Evolutionary conservation across 345 rosid species (phyloP).

Genomic region (Ceriops decandra): DNA sequence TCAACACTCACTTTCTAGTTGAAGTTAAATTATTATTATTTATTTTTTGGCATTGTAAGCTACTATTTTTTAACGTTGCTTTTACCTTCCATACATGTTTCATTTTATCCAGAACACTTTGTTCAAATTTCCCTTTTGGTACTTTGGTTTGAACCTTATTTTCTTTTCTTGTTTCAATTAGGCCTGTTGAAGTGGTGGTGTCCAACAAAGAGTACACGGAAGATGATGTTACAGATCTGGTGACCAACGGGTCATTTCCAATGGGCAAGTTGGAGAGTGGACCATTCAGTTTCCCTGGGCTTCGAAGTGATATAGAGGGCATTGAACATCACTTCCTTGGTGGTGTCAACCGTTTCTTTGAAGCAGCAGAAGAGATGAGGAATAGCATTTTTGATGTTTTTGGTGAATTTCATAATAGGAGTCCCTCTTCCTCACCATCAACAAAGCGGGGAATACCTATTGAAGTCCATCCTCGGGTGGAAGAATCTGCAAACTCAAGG

Average conservation of each 20-base stretch:
- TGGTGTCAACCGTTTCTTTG: conserved; percentile 55
- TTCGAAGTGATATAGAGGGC: conserved; percentile 58
- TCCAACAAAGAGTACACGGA: conserved; percentile 84
- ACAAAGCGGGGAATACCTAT: conserved; percentile 47
- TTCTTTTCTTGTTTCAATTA: conserved; percentile 19
- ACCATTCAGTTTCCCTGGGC: conserved; percentile 65
- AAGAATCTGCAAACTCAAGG: conserved; percentile 24
- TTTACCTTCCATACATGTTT: neutral
- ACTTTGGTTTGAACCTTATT: neutral
- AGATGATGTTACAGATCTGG: conserved; percentile 74
- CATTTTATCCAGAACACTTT: neutral
- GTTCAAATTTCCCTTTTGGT: neutral
- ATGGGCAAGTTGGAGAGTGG: conserved; percentile 29
- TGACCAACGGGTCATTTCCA: conserved; percentile 34
- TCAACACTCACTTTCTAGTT: no score
- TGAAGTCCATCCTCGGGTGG: conserved; percentile 38
- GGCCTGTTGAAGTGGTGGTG: conserved; percentile 66
- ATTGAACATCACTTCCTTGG: conserved; percentile 57
- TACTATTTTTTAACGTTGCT: neutral
- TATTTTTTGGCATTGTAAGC: no score
- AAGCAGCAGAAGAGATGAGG: conserved; percentile 68
- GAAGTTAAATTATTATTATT: no score
- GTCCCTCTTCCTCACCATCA: conserved; percentile 33
- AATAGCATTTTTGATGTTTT: conserved; percentile 52
- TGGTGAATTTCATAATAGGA: conserved; percentile 31